Conservation (phyloP, 306 rosid genomes). For the Hippophae tibetana region DNA sequence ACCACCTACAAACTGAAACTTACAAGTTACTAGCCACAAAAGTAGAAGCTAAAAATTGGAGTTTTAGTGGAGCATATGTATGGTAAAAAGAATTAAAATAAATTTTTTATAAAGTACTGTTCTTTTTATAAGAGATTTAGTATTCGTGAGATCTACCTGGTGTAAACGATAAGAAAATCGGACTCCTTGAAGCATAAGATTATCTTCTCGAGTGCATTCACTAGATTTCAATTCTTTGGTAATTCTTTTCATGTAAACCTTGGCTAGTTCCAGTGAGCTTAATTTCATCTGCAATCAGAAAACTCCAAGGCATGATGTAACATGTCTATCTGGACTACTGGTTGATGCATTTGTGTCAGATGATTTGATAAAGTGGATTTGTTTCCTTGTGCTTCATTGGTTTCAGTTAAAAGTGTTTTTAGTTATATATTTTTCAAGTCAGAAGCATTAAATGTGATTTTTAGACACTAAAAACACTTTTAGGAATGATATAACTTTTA, state of each 20-base stretch:
- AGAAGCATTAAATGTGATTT: too few relatives aligned
- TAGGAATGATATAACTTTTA: too few relatives aligned
- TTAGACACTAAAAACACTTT: too few relatives aligned
- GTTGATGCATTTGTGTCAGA: too few relatives aligned
- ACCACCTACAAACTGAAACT: slow-evolving; percentile 88
- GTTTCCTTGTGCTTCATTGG: too few relatives aligned
- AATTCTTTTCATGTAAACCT: slow-evolving; percentile 53
- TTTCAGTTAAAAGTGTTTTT: too few relatives aligned
- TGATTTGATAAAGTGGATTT: too few relatives aligned
- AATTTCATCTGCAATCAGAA: slow-evolving; percentile 56
- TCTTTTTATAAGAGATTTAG: too few relatives aligned
- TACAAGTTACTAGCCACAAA: slow-evolving; percentile 13
- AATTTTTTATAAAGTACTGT: too few relatives aligned
- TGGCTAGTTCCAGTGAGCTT: slow-evolving; percentile 61
- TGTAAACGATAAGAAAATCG: slow-evolving; percentile 78
- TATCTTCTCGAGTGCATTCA: slow-evolving; percentile 43
- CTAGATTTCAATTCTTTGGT: slow-evolving; percentile 32
- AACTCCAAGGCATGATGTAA: not conserved
- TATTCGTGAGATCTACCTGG: slow-evolving; percentile 42
- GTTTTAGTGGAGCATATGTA: too few relatives aligned
- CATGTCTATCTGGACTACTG: not conserved
- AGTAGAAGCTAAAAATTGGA: not conserved
- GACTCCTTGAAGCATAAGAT: slow-evolving; percentile 61
- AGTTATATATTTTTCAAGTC: too few relatives aligned
- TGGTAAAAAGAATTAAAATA: too few relatives aligned